Conservation (phyloP, 257 asterid genomes). For the Gentiana dahurica region DNA sequence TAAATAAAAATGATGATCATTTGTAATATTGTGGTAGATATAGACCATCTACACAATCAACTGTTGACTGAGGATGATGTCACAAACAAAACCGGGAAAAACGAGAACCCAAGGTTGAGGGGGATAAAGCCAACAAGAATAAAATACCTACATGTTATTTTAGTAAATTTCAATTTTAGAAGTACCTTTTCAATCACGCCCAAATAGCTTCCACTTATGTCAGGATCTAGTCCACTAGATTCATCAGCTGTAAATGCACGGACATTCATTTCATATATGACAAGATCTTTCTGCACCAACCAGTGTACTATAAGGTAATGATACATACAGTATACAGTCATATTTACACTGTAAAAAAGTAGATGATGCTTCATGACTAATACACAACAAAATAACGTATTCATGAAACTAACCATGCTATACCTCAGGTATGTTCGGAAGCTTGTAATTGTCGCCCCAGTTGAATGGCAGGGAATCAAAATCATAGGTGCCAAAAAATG, state of each 20-base stretch:
- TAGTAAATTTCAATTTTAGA: conserved; percentile 2
- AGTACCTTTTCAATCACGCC: conserved; percentile 88
- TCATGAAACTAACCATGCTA: conserved; percentile 19
- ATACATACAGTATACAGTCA: not conserved
- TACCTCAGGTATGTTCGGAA: conserved; percentile 91
- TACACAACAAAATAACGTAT: not conserved
- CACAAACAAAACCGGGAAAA: not conserved
- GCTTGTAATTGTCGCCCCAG: conserved; percentile 84
- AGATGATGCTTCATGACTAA: conserved; percentile 3
- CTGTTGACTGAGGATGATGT: not conserved
- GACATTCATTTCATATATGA: conserved; percentile 92
- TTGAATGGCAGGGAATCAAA: conserved; percentile 66
- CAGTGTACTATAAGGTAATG: conserved; percentile 6
- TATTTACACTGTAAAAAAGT: conserved; percentile 6
- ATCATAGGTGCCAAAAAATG: conserved; percentile 70
- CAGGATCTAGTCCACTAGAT: conserved; percentile 69
- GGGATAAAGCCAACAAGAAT: not conserved
- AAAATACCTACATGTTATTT: not conserved
- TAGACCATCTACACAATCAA: not conserved
- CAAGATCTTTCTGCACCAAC: conserved; percentile 76
- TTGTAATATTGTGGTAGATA: not conserved
- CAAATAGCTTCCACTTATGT: conserved; percentile 79
- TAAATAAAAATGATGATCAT: too few relatives aligned
- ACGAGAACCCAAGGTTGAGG: not conserved
- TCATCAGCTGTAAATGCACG: conserved; percentile 90